Percentiles rank a stretch among this genome's conserved stretches.
Evolutionary conservation across 2,329 filamentous ascomycete genomes (phyloP).

Genomic region (Escovopsis sp.): DNA sequence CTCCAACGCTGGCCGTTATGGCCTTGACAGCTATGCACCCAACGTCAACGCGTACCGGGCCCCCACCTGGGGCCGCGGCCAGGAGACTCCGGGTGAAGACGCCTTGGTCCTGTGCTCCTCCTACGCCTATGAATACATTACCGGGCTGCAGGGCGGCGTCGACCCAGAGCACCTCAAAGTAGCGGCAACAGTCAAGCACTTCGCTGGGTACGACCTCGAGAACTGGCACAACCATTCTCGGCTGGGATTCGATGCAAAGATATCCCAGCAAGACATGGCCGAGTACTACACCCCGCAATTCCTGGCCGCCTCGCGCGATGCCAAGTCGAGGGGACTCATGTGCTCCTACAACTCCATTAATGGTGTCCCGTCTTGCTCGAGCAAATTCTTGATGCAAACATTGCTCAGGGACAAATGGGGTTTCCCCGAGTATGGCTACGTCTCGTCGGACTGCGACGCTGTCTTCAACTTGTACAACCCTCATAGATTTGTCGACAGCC

Average conservation of each 20-base stretch:
- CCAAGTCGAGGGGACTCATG: constrained; percentile 48
- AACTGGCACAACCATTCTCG: constrained; percentile 19
- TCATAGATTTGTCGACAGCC: constrained; percentile 21
- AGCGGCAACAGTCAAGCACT: constrained; percentile 44
- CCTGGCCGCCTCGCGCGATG: constrained; percentile 16
- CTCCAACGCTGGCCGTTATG: constrained; percentile 40
- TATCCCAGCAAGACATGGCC: constrained; percentile 44
- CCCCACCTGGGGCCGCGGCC: constrained; percentile 45
- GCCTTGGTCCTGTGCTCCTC: constrained; percentile 15
- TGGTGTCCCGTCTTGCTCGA: constrained; percentile 48
- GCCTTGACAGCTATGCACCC: constrained; percentile 46
- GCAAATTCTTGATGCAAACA: constrained; percentile 44
- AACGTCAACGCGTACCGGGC: constrained; percentile 52
- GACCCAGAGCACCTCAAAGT: constrained; percentile 18
- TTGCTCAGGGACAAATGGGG: constrained; percentile 50
- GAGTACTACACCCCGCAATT: constrained; percentile 56
- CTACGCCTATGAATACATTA: constrained; percentile 34
- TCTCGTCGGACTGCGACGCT: constrained; percentile 51
- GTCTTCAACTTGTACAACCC: constrained; percentile 38
- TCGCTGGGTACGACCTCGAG: constrained; percentile 41
- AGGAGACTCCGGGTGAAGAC: constrained; percentile 45
- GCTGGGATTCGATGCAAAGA: constrained; percentile 40
- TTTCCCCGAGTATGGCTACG: constrained; percentile 45
- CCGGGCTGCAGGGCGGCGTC: constrained; percentile 23
- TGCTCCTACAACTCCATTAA: constrained; percentile 50